phyloP scores from a whole-genome alignment of 805 yeast genomes.

The Candida multigemmis region DNA sequence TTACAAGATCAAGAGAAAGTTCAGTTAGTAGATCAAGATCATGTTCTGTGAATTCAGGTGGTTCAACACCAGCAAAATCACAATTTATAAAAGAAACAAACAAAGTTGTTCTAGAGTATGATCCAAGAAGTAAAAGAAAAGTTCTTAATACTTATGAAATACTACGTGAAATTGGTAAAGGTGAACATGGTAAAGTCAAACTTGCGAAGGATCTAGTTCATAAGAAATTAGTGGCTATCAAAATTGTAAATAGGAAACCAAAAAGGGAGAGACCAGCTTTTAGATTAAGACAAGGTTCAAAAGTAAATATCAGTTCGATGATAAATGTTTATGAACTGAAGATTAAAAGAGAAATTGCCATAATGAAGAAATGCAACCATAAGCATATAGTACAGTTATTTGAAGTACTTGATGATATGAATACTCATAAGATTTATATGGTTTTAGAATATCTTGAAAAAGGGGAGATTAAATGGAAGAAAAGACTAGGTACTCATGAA shows the following conservation, averaged over 20 bases:
- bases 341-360: slow-evolving; percentile 33
- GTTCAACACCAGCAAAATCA: not conserved
- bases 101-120: slow-evolving; percentile 73
- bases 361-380: slow-evolving; percentile 39
- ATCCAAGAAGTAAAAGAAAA: slow-evolving; percentile 76
- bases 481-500: slow-evolving; percentile 6
- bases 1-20: no score
- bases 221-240: slow-evolving; percentile 76
- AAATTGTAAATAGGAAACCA: slow-evolving; percentile 71
- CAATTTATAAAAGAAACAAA: slow-evolving; percentile 69
- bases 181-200: slow-evolving; percentile 99
- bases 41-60: not conserved
- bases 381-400: slow-evolving; percentile 30
- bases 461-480: slow-evolving; percentile 85
- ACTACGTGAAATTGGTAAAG: slow-evolving; percentile 77
- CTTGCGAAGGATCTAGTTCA: slow-evolving; percentile 68
- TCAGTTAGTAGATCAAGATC: no score
- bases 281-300: slow-evolving; percentile 15
- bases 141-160: slow-evolving; percentile 87
- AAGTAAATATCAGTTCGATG: slow-evolving; percentile 3
- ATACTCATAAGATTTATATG: slow-evolving; percentile 77
- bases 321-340: slow-evolving; percentile 24
- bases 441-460: slow-evolving; percentile 83
- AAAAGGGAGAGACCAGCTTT: slow-evolving; percentile 24
- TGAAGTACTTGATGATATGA: slow-evolving; percentile 77